A percentile compares a stretch with the other conserved stretches of the same genome.
Evolutionary conservation across 225 moss, liverwort and hornwort genomes (phyloP).

Genomic region (Takakia lepidozioides): DNA sequence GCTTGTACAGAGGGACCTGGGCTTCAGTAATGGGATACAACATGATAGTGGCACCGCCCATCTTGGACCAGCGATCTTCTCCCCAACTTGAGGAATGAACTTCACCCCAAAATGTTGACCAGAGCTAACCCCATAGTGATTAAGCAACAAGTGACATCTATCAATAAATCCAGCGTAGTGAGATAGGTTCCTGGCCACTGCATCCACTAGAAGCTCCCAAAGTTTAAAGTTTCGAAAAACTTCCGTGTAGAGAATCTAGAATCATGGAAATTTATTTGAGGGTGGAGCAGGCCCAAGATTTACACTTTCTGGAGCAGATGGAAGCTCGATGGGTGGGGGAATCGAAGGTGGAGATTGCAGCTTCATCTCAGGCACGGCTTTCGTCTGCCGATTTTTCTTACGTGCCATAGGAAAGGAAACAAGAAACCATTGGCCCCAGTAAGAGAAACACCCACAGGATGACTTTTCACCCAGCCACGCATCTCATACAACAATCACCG

Average conservation of each 20-base stretch:
- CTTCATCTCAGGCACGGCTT: background rate
- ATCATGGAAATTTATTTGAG: background rate
- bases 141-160: background rate
- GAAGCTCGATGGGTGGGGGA: background rate
- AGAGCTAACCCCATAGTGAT: slow-evolving; percentile 1
- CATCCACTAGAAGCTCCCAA: slow-evolving; percentile 1
- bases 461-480: too few species aligned
- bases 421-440: background rate
- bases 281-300: too few species aligned
- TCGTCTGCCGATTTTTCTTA: slow-evolving; percentile 5
- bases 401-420: slow-evolving; percentile 2
- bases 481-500: too few species aligned
- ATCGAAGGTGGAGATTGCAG: background rate
- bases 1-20: slow-evolving; percentile 2
- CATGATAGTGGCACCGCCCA: slow-evolving; percentile 3
- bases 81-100: slow-evolving; percentile 4
- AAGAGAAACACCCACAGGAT: too few species aligned
- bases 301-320: background rate
- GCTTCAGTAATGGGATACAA: slow-evolving; percentile 2
- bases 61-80: slow-evolving; percentile 6
- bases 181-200: slow-evolving; percentile 1
- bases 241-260: slow-evolving; percentile 3
- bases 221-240: slow-evolving; percentile 1
- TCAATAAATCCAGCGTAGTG: background rate
- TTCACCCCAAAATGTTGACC: slow-evolving; percentile 2